These are phyloP conservation scores for Colletotrichum sp. DNA, from an alignment of 2,329 filamentous ascomycete species.

Conservation along the genomic window DNA sequence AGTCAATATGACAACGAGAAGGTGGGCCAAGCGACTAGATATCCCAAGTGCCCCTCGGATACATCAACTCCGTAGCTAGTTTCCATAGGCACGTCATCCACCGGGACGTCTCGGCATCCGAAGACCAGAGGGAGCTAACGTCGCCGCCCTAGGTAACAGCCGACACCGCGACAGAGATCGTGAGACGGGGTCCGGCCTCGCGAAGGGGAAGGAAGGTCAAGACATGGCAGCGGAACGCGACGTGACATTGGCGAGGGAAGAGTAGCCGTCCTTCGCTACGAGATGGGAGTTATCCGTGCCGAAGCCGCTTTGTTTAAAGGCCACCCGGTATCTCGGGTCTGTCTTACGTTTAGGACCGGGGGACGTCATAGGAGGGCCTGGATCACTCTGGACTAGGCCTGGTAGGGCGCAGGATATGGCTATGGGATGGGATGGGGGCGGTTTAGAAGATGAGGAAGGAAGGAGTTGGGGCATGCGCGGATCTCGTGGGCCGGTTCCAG, in stretches of 20 bases:
- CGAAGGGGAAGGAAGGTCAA: not conserved
- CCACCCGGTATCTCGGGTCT: not conserved
- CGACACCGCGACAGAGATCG: not conserved
- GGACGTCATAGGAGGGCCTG: not conserved
- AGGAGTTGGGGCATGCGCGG: not conserved
- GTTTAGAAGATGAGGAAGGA: not conserved
- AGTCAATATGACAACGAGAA: not conserved
- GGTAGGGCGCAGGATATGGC: not conserved
- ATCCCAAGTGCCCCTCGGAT: accelerated
- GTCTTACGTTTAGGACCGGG: not conserved
- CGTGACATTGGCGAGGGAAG: not conserved
- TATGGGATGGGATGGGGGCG: not conserved
- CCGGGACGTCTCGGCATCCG: not conserved
- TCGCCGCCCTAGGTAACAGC: not conserved
- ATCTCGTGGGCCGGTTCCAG: not conserved
- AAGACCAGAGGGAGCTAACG: accelerated
- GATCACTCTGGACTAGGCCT: not conserved
- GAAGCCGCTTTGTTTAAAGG: not conserved
- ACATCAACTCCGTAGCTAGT: not conserved
- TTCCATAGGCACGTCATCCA: not conserved
- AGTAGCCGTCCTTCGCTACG: not conserved
- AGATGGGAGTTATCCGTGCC: not conserved
- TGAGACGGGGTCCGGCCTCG: not conserved
- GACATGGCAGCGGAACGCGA: accelerated
- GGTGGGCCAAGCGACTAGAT: not conserved